These are phyloP conservation scores for Takakia lepidozioides DNA, from an alignment of 225 moss, liverwort and hornwort species.

Conservation along the genomic window DNA sequence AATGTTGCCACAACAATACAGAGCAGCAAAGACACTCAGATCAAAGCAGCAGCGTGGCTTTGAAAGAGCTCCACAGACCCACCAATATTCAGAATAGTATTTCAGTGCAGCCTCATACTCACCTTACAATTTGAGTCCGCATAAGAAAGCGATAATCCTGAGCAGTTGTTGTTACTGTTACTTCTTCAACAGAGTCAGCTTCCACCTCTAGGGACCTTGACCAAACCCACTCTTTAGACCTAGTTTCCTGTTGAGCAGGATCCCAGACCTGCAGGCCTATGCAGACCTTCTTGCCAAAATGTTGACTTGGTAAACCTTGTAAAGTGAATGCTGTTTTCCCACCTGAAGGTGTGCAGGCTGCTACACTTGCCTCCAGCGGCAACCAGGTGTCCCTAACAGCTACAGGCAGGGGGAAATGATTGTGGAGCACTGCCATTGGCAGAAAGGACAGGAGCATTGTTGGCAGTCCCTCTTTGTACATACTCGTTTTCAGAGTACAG, in stretches of 20 bases:
- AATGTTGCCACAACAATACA: too few relatives aligned
- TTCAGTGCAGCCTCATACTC: too few relatives aligned
- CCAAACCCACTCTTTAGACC: slow-evolving; percentile 6
- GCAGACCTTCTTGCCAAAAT: slow-evolving; percentile 10
- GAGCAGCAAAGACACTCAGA: too few relatives aligned
- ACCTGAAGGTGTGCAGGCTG: slow-evolving; percentile 6
- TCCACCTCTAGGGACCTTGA: slow-evolving; percentile 12
- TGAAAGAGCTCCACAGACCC: too few relatives aligned
- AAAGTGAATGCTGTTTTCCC: slow-evolving; percentile 10
- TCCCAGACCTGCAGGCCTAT: slow-evolving; percentile 5
- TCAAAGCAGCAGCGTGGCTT: too few relatives aligned
- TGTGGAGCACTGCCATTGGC: slow-evolving; percentile 14
- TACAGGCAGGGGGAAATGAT: slow-evolving; percentile 8
- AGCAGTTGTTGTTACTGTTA: slow-evolving; percentile 1
- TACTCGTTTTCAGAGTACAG: slow-evolving; percentile 13
- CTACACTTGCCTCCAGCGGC: slow-evolving; percentile 12
- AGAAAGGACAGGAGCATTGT: slow-evolving; percentile 12
- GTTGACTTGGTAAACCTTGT: slow-evolving; percentile 14
- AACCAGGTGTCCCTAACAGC: slow-evolving; percentile 12
- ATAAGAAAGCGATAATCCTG: slow-evolving; percentile 6
- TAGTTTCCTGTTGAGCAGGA: neutral
- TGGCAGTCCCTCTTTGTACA: slow-evolving; percentile 11
- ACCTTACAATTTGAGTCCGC: slow-evolving; percentile 9
- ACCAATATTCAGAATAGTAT: too few relatives aligned
- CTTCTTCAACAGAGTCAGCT: slow-evolving; percentile 8